Conservation (phyloP, 139 green algal genomes). For the Choricystis sp. region DNA sequence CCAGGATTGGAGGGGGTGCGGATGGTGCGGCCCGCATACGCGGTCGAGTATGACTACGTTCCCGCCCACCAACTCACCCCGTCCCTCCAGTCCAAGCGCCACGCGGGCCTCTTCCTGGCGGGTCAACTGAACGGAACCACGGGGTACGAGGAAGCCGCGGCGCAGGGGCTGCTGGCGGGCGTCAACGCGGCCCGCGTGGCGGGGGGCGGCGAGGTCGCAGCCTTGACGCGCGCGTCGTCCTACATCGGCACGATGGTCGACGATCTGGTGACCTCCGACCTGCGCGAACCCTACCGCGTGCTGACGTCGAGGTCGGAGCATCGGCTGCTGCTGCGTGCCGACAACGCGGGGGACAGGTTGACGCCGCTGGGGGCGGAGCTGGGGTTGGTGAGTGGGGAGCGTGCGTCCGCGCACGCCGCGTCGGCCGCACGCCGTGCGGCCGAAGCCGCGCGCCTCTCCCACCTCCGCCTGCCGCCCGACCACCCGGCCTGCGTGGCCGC, state of each 20-base stretch:
- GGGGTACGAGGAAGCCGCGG: constrained; percentile 87
- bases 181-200: constrained; percentile 73
- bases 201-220: constrained; percentile 22
- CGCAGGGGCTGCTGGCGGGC: constrained; percentile 79
- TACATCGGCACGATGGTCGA: constrained; percentile 93
- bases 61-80: constrained; percentile 76
- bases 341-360: constrained; percentile 89
- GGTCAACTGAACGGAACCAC: constrained; percentile 98
- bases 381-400: constrained; percentile 65
- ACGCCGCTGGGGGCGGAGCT: constrained; percentile 72
- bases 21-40: constrained; percentile 89
- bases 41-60: constrained; percentile 98
- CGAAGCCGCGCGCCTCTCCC: not conserved
- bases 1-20: constrained; percentile 66
- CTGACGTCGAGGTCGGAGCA: constrained; percentile 83
- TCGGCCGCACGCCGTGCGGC: constrained; percentile 29
- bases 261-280: constrained; percentile 92
- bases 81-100: constrained; percentile 79
- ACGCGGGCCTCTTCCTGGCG: constrained; percentile 85
- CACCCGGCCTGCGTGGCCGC: constrained; percentile 23
- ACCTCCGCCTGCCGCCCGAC: constrained; percentile 17
- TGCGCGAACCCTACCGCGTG: constrained; percentile 94
- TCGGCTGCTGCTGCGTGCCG: constrained; percentile 73
- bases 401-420: constrained; percentile 40
- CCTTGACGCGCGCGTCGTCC: constrained; percentile 51